Conservation (phyloP, 2,329 filamentous ascomycete genomes). For the Graphilbum sp. region DNA sequence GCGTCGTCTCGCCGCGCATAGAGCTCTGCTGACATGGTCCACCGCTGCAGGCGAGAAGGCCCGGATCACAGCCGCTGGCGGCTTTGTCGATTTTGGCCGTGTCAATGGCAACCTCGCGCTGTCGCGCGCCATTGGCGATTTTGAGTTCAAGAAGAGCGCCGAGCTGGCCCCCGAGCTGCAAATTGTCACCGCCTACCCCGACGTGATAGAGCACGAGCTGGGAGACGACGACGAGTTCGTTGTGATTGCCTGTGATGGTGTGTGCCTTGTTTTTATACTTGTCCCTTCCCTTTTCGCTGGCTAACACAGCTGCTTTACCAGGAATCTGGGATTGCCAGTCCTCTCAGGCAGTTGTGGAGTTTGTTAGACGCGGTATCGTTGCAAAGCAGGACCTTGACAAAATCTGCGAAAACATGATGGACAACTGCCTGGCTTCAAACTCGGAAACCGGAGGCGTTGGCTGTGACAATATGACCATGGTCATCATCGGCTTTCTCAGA, state of each 20-base stretch:
- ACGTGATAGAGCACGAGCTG: conserved; percentile 82
- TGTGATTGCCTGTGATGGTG: conserved; percentile 84
- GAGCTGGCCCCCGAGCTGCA: conserved; percentile 95
- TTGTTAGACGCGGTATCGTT: conserved; percentile 88
- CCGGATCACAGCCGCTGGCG: conserved; percentile 85
- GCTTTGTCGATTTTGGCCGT: conserved; percentile 95
- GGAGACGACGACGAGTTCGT: conserved; percentile 90
- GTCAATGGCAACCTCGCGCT: conserved; percentile 96
- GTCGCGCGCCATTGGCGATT: conserved; percentile 94
- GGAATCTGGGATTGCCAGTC: conserved; percentile 99
- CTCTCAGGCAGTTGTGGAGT: conserved; percentile 92
- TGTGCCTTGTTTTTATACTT: conserved; percentile 17
- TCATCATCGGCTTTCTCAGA: conserved; percentile 72
- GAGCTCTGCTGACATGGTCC: conserved; percentile 7
- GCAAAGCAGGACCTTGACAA: conserved; percentile 88
- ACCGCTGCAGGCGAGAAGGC: conserved; percentile 65
- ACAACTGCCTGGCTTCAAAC: conserved; percentile 96
- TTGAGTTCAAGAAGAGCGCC: conserved; percentile 99
- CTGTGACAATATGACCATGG: conserved; percentile 99
- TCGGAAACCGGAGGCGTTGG: conserved; percentile 95
- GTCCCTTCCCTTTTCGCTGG: background rate
- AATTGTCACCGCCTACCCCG: conserved; percentile 92
- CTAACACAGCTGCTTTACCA: conserved; percentile 19
- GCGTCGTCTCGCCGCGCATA: background rate
- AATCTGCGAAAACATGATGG: conserved; percentile 99